Base-by-base conservation (phyloP, 805 yeast genomes). In the Barnettozyma populi region DNA sequence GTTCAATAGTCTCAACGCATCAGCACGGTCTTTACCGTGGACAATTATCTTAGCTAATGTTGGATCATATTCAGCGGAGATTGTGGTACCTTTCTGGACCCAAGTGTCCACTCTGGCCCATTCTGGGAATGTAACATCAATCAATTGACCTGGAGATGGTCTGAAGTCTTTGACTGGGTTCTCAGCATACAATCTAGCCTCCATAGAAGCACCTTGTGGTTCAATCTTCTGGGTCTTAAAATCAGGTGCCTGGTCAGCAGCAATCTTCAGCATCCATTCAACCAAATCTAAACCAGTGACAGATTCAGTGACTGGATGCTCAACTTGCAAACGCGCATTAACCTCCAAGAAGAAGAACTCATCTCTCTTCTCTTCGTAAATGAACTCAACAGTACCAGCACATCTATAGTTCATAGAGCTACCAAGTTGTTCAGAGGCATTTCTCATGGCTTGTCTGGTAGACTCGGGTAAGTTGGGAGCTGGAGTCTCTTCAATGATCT, bases 311-410 rank as follows among this genome's bases (percentile, higher is more conserved):
- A 94, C 84, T 36, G 98, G 98, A 67, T 92, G 99, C 72, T 92
- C 99, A 42, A 92, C 99, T 68, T 92, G 99, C 57, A 92, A 77
- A 64, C 99, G 82, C 11, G 99, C 95, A 65, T 92, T 92, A 55
- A 92, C 98, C 67, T 92, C 99, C 61, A 92, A 73, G 71, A 92
- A 92, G 72, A 92, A 92, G 66, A 92, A 94, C 63, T 84, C 94
- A 63, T 90, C 92, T 57, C 95, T 73, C 47, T 67, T 74, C 60
- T 85, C 84, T 63, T 94, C 98, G 62, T 87, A 92, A 59, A 92
- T 90, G 65, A 83, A 92, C 69, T 92, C 99, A 58, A 94, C 96
- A 7, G 99, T 92, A 66, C 98, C 99, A 36, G 98, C 99, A 69
- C 96, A 82, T 69, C 88, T 90, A 71, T 94, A 92, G 58, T 87